A percentile compares a stretch with the other conserved stretches of the same genome.
These are phyloP conservation scores for Saitoella complicata DNA, from an alignment of 805 yeast genomes.

Conservation along the genomic window DNA sequence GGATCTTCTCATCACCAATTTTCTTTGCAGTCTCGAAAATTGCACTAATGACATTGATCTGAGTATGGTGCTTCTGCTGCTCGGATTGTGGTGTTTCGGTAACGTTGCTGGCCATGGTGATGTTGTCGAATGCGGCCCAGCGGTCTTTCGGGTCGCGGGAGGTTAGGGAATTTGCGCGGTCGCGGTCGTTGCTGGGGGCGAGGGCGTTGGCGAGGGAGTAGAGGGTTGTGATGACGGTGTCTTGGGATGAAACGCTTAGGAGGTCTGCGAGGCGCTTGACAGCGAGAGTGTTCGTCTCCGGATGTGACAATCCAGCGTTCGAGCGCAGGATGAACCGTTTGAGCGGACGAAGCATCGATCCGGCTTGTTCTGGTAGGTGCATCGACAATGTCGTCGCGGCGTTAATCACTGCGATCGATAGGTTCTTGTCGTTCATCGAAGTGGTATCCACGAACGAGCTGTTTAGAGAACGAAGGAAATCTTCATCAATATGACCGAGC, in stretches of 20 bases:
- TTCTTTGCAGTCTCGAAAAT: slow-evolving; percentile 47
- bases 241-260: slow-evolving; percentile 34
- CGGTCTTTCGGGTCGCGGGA: too few relatives aligned
- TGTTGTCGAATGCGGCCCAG: not conserved
- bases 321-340: too few relatives aligned
- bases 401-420: too few relatives aligned
- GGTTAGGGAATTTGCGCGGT: not conserved
- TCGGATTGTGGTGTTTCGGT: slow-evolving; percentile 5
- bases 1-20: slow-evolving; percentile 36
- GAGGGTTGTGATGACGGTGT: slow-evolving; percentile 65
- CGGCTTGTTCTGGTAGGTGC: too few relatives aligned
- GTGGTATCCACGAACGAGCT: too few relatives aligned
- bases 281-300: not conserved
- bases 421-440: too few relatives aligned
- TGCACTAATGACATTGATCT: slow-evolving; percentile 53
- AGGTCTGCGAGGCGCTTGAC: not conserved
- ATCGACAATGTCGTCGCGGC: too few relatives aligned
- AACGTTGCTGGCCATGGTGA: slow-evolving; percentile 8
- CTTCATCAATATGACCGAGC: too few relatives aligned
- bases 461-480: too few relatives aligned
- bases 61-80: slow-evolving; percentile 21
- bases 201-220: slow-evolving; percentile 69
- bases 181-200: slow-evolving; percentile 18
- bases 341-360: too few relatives aligned
- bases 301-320: too few relatives aligned